Conservation (phyloP, 495 filamentous ascomycete genomes). For the Chlorociboria aeruginascens region DNA sequence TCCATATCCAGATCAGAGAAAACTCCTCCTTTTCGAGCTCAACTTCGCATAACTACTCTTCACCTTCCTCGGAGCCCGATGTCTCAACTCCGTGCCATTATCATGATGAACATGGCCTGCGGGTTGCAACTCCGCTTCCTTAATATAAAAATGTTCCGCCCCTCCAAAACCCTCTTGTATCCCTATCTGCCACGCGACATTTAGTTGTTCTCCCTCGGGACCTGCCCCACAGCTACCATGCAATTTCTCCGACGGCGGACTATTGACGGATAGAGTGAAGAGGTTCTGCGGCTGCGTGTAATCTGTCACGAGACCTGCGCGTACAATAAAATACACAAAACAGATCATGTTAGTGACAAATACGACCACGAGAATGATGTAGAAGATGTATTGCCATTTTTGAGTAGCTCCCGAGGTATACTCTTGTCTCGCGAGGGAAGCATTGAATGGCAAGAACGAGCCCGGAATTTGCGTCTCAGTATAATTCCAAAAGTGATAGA, state of each 20-base stretch:
- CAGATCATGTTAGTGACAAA: constrained; percentile 52
- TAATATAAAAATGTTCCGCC: constrained; percentile 29
- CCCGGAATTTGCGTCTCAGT: constrained; percentile 19
- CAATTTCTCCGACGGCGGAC: constrained; percentile 41
- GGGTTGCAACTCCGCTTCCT: constrained; percentile 14
- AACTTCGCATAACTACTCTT: no score
- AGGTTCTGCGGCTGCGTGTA: constrained; percentile 66
- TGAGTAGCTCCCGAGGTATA: constrained; percentile 49
- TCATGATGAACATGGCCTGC: no score
- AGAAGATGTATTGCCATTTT: constrained; percentile 49
- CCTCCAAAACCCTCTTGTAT: constrained; percentile 20
- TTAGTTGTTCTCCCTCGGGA: constrained; percentile 38
- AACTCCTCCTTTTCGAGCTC: no score
- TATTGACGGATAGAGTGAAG: constrained; percentile 58
- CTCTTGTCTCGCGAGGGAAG: constrained; percentile 40
- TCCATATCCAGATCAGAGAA: no score
- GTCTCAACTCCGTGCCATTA: no score
- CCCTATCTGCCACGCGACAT: constrained; percentile 46
- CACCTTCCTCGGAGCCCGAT: no score
- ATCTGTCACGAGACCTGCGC: constrained; percentile 51
- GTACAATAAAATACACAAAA: constrained; percentile 32
- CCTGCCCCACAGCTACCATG: constrained; percentile 54
- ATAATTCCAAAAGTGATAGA: constrained; percentile 47
- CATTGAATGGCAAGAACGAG: constrained; percentile 41
- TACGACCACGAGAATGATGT: constrained; percentile 44